A percentile compares a stretch with the other conserved stretches of the same genome.
phyloP scores from a whole-genome alignment of 1,284 basidiomycete species.

The Ganoderma leucocontextum region DNA sequence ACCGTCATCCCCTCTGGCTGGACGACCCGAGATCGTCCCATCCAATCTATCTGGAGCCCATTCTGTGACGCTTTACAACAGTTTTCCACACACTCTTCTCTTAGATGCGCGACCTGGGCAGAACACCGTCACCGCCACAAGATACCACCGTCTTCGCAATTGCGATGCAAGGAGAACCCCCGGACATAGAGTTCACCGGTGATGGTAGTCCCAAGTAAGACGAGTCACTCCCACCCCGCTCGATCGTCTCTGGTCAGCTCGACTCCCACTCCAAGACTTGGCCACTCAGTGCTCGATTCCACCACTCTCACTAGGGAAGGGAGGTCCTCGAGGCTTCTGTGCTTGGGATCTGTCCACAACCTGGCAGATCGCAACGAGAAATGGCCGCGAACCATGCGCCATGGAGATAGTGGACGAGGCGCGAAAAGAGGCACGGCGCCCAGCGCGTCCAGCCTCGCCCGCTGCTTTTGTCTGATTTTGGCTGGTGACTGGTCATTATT shows the following conservation, averaged over 20 bases:
- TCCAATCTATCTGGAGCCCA: background rate
- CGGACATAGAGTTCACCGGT: background rate
- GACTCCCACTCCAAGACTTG: background rate
- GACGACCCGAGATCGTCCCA: background rate
- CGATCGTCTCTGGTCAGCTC: background rate
- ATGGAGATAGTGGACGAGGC: background rate
- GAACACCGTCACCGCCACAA: background rate
- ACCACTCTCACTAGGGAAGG: background rate
- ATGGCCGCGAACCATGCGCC: background rate
- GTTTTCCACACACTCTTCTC: background rate
- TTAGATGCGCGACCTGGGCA: background rate
- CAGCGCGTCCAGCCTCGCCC: background rate
- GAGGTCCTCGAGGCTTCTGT: background rate
- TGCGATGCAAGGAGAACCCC: background rate
- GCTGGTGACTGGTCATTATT: no score
- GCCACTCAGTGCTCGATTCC: background rate
- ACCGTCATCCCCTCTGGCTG: no score
- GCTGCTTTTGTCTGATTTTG: background rate
- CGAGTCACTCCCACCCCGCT: background rate
- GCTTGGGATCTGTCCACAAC: background rate
- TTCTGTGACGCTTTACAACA: background rate
- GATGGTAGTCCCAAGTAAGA: background rate
- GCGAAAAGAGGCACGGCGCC: no score
- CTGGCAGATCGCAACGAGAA: background rate
- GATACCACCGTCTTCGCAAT: background rate